phyloP scores from a whole-genome alignment of 2,329 filamentous ascomycete species.

The Magnaporthales sp. region DNA sequence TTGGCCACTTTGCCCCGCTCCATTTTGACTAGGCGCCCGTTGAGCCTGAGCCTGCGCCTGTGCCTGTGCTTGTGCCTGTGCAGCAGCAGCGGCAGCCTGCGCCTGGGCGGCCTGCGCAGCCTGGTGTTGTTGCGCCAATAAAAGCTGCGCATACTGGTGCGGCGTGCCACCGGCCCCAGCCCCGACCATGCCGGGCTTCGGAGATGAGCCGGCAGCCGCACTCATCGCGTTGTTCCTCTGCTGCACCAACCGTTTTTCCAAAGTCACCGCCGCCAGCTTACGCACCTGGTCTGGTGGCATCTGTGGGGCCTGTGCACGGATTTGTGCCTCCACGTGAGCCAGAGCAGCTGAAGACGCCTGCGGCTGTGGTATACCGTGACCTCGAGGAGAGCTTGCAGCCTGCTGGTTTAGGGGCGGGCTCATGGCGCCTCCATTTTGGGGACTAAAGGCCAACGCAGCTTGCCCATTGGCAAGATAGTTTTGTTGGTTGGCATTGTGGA shows the following conservation, averaged over 20 bases:
- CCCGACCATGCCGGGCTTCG: slow-evolving; percentile 5
- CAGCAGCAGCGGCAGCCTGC: background rate
- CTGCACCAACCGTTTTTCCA: slow-evolving; percentile 4
- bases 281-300: slow-evolving; percentile 5
- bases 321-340: slow-evolving; percentile 1
- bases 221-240: slow-evolving; percentile 5
- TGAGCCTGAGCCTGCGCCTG: background rate
- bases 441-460: background rate
- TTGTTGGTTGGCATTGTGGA: slow-evolving; percentile 4
- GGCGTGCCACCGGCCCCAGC: slow-evolving; percentile 1
- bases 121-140: slow-evolving; percentile 4
- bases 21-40: background rate
- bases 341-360: slow-evolving; percentile 3
- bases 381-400: background rate
- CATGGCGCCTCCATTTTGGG: slow-evolving; percentile 5
- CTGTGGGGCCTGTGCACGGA: slow-evolving; percentile 3
- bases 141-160: slow-evolving; percentile 6
- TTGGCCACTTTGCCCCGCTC: background rate
- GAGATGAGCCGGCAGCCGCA: slow-evolving; percentile 3
- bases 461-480: slow-evolving; percentile 5
- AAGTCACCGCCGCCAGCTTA: background rate
- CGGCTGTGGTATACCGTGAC: background rate
- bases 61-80: background rate
- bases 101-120: slow-evolving; percentile 1
- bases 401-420: background rate